Conservation (phyloP, 2,329 filamentous ascomycete genomes). For the Furcasterigmium furcatum region DNA sequence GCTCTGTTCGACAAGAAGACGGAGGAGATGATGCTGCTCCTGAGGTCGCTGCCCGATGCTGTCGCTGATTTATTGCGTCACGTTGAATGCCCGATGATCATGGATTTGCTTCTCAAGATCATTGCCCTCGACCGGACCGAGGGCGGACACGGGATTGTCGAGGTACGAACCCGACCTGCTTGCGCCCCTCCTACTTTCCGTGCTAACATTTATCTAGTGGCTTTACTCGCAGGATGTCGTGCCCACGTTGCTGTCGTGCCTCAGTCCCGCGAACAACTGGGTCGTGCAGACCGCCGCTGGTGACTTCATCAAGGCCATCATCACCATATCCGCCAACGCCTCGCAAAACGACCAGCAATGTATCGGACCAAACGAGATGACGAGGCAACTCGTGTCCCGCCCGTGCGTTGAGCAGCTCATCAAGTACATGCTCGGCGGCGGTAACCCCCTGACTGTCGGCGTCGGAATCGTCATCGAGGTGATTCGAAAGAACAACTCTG, state of each 20-base stretch:
- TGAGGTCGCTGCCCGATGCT: conserved; percentile 79
- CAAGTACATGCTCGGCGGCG: conserved; percentile 85
- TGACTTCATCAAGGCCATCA: conserved; percentile 97
- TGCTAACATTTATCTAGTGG: conserved; percentile 60
- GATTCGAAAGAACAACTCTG: conserved; percentile 98
- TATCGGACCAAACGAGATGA: conserved; percentile 95
- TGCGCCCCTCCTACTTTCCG: conserved; percentile 5
- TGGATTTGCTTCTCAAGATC: conserved; percentile 95
- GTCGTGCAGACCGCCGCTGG: conserved; percentile 95
- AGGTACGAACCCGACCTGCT: conserved; percentile 53
- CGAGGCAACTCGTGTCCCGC: conserved; percentile 87
- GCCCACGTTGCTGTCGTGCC: conserved; percentile 79
- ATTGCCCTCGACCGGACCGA: conserved; percentile 94
- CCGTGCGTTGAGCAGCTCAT: conserved; percentile 83
- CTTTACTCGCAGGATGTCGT: conserved; percentile 86
- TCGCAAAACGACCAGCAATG: conserved; percentile 99
- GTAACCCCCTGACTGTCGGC: conserved; percentile 91
- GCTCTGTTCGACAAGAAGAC: conserved; percentile 97
- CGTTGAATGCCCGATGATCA: conserved; percentile 96
- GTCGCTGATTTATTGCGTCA: conserved; percentile 85
- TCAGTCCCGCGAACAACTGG: conserved; percentile 79
- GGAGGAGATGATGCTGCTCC: conserved; percentile 89
- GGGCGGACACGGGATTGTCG: conserved; percentile 86
- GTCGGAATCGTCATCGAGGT: conserved; percentile 98
- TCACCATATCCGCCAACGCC: conserved; percentile 97